These are phyloP conservation scores for Scutellaria galericulata DNA, from an alignment of 257 asterid genomes.

Conservation along the genomic window DNA sequence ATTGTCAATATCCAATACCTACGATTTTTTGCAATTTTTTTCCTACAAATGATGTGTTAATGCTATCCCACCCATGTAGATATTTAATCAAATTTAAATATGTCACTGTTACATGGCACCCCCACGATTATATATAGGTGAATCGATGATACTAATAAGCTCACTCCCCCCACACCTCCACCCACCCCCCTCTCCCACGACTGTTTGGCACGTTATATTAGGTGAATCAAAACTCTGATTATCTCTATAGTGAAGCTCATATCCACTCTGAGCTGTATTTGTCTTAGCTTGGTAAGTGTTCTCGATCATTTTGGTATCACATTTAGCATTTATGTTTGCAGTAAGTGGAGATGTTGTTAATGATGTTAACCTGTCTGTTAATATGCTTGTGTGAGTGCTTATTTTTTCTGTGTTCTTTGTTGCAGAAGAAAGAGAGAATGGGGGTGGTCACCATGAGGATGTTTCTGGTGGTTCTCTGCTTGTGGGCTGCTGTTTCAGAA, in stretches of 20 bases:
- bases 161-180: background rate
- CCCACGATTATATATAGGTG: too few relatives aligned
- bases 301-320: too few relatives aligned
- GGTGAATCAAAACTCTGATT: background rate
- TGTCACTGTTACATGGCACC: too few relatives aligned
- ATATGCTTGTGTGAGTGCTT: background rate
- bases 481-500: constrained; percentile 44
- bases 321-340: too few relatives aligned
- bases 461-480: constrained; percentile 44
- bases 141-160: too few relatives aligned
- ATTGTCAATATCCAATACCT: too few relatives aligned
- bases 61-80: too few relatives aligned
- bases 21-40: too few relatives aligned
- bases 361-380: background rate
- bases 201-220: constrained; percentile 8
- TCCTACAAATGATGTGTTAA: too few relatives aligned
- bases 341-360: background rate
- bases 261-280: constrained; percentile 23
- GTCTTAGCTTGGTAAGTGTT: background rate
- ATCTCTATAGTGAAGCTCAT: constrained; percentile 12
- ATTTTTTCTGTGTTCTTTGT: background rate
- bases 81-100: too few relatives aligned
- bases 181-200: background rate
- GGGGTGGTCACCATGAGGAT: constrained; percentile 39
- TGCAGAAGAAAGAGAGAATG: constrained; percentile 37